Evolutionary conservation across 2,329 filamentous ascomycete species (phyloP).

Genomic region (Ophiosphaerella korrae): DNA sequence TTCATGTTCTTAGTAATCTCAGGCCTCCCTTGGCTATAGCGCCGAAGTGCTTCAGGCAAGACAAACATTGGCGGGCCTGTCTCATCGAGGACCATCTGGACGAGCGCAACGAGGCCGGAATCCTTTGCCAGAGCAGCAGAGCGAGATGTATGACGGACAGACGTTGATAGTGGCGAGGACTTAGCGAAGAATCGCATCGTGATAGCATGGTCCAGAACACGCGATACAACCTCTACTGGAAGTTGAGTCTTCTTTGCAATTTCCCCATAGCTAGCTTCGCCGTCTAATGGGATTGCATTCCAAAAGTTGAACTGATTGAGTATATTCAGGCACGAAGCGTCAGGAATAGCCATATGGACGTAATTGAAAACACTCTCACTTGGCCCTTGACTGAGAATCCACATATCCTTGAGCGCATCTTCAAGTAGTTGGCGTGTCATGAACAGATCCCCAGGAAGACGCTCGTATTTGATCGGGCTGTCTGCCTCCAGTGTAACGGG

Average conservation of each 20-base stretch:
- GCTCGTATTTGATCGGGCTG: constrained; percentile 50
- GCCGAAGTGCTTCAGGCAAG: constrained; percentile 33
- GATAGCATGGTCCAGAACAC: constrained; percentile 42
- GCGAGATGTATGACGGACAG: constrained; percentile 34
- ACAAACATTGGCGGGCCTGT: constrained; percentile 35
- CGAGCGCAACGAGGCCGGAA: constrained; percentile 30
- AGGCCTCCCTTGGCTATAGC: constrained; percentile 30
- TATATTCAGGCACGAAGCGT: constrained; percentile 53
- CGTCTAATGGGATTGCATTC: constrained; percentile 56
- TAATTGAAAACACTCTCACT: constrained; percentile 57
- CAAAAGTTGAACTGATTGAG: constrained; percentile 61
- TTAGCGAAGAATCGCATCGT: constrained; percentile 45
- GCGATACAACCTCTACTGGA: constrained; percentile 33
- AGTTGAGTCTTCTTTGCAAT: constrained; percentile 34
- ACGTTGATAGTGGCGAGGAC: constrained; percentile 13
- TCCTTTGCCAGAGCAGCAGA: constrained; percentile 35
- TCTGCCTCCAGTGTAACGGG: constrained; percentile 52
- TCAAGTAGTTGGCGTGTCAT: constrained; percentile 52
- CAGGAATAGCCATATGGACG: constrained; percentile 48
- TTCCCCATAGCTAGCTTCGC: constrained; percentile 48
- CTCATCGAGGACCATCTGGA: constrained; percentile 32
- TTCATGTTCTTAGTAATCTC: constrained; percentile 28
- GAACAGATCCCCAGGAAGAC: constrained; percentile 52
- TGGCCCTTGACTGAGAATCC: constrained; percentile 54
- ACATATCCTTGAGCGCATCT: constrained; percentile 55